phyloP scores from a whole-genome alignment of 192 early-diverging fungal genomes.

The Entomortierella lignicola region DNA sequence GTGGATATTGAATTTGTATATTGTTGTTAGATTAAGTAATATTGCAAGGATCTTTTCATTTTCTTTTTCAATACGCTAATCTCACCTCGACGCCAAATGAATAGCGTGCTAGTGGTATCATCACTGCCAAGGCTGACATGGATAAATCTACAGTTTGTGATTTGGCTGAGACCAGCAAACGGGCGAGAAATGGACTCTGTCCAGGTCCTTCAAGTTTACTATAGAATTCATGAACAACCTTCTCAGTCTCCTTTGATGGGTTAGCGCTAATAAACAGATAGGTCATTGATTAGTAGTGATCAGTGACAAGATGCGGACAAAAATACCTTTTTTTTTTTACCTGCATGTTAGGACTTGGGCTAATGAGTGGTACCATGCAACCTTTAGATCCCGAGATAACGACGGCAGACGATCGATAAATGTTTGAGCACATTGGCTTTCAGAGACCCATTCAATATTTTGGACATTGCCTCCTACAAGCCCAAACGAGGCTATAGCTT shows the following conservation, averaged over 20 bases:
- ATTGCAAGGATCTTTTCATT: too few relatives aligned
- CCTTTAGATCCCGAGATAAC: conserved; percentile 24
- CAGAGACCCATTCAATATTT: conserved; percentile 28
- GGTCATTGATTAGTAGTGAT: too few relatives aligned
- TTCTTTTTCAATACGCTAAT: too few relatives aligned
- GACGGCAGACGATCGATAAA: conserved; percentile 1
- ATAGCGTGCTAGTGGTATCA: conserved; percentile 30
- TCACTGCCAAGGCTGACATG: conserved; percentile 29
- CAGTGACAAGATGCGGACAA: too few relatives aligned
- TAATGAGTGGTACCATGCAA: conserved; percentile 40
- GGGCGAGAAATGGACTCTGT: conserved; percentile 24
- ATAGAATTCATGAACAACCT: conserved; percentile 10
- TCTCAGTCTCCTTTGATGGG: conserved; percentile 5
- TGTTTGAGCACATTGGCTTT: conserved; percentile 16
- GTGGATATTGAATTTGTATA: not conserved
- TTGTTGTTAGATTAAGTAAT: not conserved
- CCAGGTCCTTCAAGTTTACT: conserved; percentile 14
- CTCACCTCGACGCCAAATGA: conserved; percentile 32
- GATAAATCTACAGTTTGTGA: conserved; percentile 30
- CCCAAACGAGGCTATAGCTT: conserved; percentile 32
- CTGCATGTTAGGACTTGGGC: conserved; percentile 45
- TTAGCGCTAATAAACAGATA: conserved; percentile 22
- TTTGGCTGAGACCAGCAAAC: conserved; percentile 29
- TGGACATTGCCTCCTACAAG: conserved; percentile 40
- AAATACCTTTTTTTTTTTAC: not conserved